These are phyloP conservation scores for Gossypium trilobum DNA, from an alignment of 441 rosid species.

Conservation along the genomic window DNA sequence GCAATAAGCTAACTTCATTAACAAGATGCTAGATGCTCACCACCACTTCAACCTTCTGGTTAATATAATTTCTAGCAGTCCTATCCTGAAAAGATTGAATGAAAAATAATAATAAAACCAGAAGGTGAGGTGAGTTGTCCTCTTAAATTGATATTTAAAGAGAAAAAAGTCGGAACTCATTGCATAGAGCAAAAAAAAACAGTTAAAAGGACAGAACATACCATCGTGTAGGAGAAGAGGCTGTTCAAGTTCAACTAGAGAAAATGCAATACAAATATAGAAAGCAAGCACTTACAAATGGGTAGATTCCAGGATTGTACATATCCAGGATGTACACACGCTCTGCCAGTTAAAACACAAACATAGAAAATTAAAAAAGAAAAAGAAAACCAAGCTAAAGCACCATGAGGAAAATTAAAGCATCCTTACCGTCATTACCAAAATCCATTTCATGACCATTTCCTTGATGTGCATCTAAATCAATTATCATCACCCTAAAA, in stretches of 20 bases:
- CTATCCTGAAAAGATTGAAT: conserved; percentile 42
- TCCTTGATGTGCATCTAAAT: conserved; percentile 98
- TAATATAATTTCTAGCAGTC: conserved; percentile 62
- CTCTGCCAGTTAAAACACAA: conserved; percentile 33
- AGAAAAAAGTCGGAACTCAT: conserved; percentile 13
- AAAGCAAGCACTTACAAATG: conserved; percentile 50
- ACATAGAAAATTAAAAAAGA: conserved; percentile 18
- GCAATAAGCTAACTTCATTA: background rate
- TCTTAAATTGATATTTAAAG: background rate
- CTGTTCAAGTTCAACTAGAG: background rate
- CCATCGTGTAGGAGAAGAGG: background rate
- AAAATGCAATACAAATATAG: conserved; percentile 9
- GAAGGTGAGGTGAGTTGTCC: background rate
- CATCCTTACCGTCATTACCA: conserved; percentile 53
- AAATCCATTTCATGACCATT: conserved; percentile 92
- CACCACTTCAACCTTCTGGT: conserved; percentile 70
- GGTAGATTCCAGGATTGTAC: conserved; percentile 84
- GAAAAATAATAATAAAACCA: conserved; percentile 12
- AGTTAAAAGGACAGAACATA: background rate
- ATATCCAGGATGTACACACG: conserved; percentile 78
- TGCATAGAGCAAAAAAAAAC: background rate
- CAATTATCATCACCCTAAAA: conserved; percentile 82
- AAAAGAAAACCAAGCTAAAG: conserved; percentile 8
- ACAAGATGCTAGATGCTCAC: conserved; percentile 29
- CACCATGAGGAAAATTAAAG: background rate